Percentiles rank a stretch among this genome's conserved stretches.
phyloP scores from a whole-genome alignment of 2,329 filamentous ascomycete species.

The Plenodomus tracheiphilus region DNA sequence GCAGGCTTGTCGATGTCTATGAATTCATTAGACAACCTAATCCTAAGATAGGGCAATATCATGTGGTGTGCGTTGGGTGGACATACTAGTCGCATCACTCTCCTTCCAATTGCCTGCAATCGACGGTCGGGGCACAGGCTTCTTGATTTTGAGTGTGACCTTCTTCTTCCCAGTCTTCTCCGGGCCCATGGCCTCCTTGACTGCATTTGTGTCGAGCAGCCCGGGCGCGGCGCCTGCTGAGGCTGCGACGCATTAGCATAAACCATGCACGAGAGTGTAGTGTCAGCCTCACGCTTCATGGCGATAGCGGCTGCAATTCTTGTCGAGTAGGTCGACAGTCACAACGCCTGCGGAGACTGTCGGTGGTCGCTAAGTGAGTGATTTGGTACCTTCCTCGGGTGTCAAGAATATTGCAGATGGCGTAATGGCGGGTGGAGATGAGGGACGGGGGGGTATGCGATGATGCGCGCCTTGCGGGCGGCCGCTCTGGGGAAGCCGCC shows the following conservation, averaged over 20 bases:
- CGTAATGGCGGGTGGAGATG: constrained; percentile 18
- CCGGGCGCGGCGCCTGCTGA: constrained; percentile 28
- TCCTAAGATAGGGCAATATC: neutral
- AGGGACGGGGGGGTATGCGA: constrained; percentile 12
- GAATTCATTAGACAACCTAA: constrained; percentile 5
- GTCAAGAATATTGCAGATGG: constrained; percentile 9
- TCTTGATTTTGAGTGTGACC: constrained; percentile 58
- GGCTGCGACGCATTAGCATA: constrained; percentile 27
- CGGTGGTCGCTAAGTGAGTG: constrained; percentile 10
- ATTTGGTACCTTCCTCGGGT: no score
- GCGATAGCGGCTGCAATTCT: constrained; percentile 24
- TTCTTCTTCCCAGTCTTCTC: constrained; percentile 47
- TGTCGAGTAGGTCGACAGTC: constrained; percentile 37
- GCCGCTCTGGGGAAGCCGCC: constrained; percentile 12
- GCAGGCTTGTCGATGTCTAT: constrained; percentile 29
- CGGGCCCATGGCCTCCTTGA: constrained; percentile 41
- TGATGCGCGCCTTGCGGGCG: constrained; percentile 9
- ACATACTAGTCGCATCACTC: constrained; percentile 63
- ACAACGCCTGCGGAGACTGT: constrained; percentile 42
- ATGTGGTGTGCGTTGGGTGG: neutral
- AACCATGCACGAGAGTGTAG: neutral
- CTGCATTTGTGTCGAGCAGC: constrained; percentile 32
- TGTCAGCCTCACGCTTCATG: constrained; percentile 42
- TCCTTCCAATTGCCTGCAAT: constrained; percentile 75
- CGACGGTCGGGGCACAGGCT: constrained; percentile 62